Conservation (phyloP, 2,329 filamentous ascomycete species). For the Aureobasidium sp. region DNA sequence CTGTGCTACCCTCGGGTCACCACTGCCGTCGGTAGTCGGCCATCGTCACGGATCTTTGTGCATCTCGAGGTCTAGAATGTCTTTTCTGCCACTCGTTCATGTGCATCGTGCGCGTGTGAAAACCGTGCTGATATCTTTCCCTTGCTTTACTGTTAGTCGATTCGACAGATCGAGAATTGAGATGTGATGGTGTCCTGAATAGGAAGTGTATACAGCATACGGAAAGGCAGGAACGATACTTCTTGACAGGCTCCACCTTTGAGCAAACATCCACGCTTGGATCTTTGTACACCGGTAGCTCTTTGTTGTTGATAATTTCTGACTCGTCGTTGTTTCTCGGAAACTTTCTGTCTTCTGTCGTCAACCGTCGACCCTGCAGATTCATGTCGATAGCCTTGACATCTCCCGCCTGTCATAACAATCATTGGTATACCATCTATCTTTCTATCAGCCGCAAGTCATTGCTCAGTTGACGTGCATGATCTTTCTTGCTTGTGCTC, state of each 20-base stretch:
- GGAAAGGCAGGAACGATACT: background rate
- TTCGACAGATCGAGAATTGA: background rate
- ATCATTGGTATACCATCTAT: background rate
- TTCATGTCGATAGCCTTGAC: background rate
- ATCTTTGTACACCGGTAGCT: background rate
- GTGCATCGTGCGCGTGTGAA: background rate
- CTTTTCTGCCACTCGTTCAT: background rate
- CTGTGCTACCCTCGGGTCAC: background rate
- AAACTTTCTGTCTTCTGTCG: background rate
- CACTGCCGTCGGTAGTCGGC: background rate
- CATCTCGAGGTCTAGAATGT: background rate
- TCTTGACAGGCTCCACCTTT: background rate
- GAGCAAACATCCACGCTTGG: background rate
- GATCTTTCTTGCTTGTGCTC: background rate
- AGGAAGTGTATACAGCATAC: background rate
- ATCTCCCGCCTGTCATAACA: background rate
- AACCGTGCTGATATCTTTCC: background rate
- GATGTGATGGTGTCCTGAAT: background rate
- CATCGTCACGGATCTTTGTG: slow-evolving; percentile 3
- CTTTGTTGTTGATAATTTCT: background rate
- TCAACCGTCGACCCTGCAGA: background rate
- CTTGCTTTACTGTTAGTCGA: background rate
- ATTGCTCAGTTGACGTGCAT: background rate
- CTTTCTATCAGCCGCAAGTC: background rate
- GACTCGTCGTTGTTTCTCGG: background rate